A percentile compares a stretch with the other conserved stretches of the same genome.
phyloP scores from a whole-genome alignment of 768 basidiomycete genomes.

The Serendipita indica region DNA sequence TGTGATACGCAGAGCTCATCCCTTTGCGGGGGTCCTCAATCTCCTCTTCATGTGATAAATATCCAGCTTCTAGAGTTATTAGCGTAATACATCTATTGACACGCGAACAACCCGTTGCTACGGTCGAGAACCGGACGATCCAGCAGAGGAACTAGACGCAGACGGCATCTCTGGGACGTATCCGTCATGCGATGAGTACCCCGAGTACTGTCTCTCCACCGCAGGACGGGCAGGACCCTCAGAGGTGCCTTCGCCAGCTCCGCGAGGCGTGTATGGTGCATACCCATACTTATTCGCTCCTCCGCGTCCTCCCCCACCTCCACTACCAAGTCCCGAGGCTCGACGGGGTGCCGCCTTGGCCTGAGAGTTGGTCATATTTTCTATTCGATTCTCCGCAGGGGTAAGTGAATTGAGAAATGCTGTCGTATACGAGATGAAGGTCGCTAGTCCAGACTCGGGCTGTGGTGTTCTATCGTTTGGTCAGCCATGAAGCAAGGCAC shows the following conservation, averaged over 20 bases:
- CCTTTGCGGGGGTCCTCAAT: too few species aligned
- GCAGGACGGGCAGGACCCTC: too few species aligned
- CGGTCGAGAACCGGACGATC: neutral
- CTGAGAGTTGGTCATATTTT: neutral
- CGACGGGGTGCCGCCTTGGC: neutral
- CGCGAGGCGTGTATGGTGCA: neutral
- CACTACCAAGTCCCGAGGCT: neutral
- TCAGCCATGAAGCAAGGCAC: neutral
- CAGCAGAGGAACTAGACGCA: neutral
- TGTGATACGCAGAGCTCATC: too few species aligned
- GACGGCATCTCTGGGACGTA: neutral
- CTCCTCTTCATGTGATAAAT: too few species aligned
- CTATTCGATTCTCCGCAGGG: neutral
- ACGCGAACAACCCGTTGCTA: too few species aligned
- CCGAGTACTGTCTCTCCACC: neutral
- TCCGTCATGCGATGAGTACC: neutral
- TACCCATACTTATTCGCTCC: neutral
- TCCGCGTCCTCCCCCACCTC: neutral
- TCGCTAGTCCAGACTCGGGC: neutral
- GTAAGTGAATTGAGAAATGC: neutral
- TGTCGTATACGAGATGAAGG: neutral
- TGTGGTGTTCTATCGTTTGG: neutral
- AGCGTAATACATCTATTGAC: too few species aligned
- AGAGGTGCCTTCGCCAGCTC: too few species aligned
- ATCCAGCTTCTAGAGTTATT: too few species aligned